phyloP scores from a whole-genome alignment of 129 eudicot species.

The Flaveria robusta region DNA sequence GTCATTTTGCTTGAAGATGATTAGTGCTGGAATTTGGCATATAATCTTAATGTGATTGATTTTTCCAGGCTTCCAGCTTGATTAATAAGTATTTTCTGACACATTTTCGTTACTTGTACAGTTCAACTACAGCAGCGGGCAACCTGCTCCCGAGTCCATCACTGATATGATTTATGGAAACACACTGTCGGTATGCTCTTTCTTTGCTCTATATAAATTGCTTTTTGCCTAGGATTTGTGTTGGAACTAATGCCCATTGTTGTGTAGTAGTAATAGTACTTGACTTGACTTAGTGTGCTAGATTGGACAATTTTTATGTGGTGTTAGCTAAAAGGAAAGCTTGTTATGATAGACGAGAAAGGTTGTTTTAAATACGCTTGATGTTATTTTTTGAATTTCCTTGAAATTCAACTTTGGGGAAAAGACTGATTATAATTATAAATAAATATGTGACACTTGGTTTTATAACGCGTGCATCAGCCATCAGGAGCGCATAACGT shows the following conservation, averaged over 20 bases:
- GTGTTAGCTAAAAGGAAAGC: constrained; percentile 1
- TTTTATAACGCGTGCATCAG: no score
- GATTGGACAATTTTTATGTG: neutral
- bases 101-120: constrained; percentile 38
- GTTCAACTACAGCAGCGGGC: constrained; percentile 99
- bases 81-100: constrained; percentile 23
- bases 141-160: constrained; percentile 98
- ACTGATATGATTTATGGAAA: constrained; percentile 91
- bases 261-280: neutral
- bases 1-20: constrained; percentile 17
- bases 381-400: neutral
- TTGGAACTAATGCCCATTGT: neutral
- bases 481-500: no score
- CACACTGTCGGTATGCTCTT: constrained; percentile 78
- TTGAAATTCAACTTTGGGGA: neutral
- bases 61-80: neutral
- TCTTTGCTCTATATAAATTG: constrained; percentile 25
- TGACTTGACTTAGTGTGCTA: neutral
- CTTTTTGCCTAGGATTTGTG: constrained; percentile 21
- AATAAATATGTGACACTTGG: constrained; percentile 5
- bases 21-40: neutral
- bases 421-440: neutral
- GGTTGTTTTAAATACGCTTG: neutral
- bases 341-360: constrained; percentile 16
- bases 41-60: neutral